phyloP scores from a whole-genome alignment of 106 monocot genomes.

The Ottelia alismoides region DNA sequence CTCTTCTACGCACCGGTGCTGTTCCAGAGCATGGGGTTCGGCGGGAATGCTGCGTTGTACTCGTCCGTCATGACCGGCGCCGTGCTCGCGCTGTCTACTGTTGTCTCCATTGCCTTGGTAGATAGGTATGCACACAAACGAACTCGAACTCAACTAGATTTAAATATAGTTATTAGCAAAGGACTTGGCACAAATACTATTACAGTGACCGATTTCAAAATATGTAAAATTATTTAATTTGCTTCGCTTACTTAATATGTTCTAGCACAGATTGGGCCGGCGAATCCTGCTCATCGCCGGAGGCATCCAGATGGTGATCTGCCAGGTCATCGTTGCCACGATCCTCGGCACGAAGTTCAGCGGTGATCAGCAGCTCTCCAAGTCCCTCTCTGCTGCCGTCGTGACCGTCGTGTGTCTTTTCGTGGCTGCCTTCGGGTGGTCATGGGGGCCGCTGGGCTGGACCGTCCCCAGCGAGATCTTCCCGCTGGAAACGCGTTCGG shows the following conservation, averaged over 20 bases:
- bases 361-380: slow-evolving; percentile 54
- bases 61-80: slow-evolving; percentile 88
- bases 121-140: too few relatives aligned
- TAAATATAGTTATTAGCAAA: too few relatives aligned
- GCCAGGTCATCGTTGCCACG: slow-evolving; percentile 76
- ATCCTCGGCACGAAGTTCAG: slow-evolving; percentile 67
- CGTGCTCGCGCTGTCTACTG: slow-evolving; percentile 55
- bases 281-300: slow-evolving; percentile 56
- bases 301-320: slow-evolving; percentile 88
- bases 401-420: slow-evolving; percentile 82
- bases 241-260: too few relatives aligned
- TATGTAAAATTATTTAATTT: too few relatives aligned
- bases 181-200: too few relatives aligned
- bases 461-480: slow-evolving; percentile 95
- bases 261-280: too few relatives aligned
- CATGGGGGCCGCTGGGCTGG: slow-evolving; percentile 98
- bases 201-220: too few relatives aligned
- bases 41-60: slow-evolving; percentile 61
- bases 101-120: slow-evolving; percentile 81
- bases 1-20: slow-evolving; percentile 88
- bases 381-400: slow-evolving; percentile 46
- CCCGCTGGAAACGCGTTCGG: slow-evolving; percentile 80
- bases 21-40: slow-evolving; percentile 96
- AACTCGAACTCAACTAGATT: too few relatives aligned
- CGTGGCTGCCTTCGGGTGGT: slow-evolving; percentile 93